A percentile compares a stretch with the other conserved stretches of the same genome.
phyloP scores from a whole-genome alignment of 176 grass and related monocot species.

The Ensete glaucum region DNA sequence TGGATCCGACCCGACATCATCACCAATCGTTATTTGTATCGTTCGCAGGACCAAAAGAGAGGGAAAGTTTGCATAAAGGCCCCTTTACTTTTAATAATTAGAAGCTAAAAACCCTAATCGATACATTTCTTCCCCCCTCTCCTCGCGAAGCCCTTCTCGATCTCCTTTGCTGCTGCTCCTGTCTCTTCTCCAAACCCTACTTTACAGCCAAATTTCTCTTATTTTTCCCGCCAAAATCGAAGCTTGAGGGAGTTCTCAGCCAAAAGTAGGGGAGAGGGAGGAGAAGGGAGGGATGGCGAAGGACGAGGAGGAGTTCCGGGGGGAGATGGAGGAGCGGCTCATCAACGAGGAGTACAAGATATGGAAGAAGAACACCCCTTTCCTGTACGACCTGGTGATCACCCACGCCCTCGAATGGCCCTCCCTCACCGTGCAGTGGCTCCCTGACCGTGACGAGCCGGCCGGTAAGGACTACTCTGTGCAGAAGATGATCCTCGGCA shows the following conservation, averaged over 20 bases:
- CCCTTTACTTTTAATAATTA: neutral
- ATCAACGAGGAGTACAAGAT: constrained; percentile 99
- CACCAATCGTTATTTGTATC: no score
- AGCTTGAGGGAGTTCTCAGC: neutral
- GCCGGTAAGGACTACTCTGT: constrained; percentile 83
- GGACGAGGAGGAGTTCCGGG: constrained; percentile 76
- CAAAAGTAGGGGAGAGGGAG: neutral
- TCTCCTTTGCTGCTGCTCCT: no score
- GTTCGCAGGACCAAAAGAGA: no score
- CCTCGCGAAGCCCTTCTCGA: neutral
- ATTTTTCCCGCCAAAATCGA: neutral
- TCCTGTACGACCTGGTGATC: constrained; percentile 96
- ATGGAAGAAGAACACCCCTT: constrained; percentile 99
- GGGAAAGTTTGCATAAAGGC: neutral
- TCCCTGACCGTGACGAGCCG: constrained; percentile 71
- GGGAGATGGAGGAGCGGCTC: constrained; percentile 72
- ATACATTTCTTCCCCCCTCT: neutral
- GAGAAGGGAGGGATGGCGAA: neutral
- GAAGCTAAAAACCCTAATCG: neutral
- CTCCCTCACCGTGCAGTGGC: constrained; percentile 91
- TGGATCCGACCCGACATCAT: no score
- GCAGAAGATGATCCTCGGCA: constrained; percentile 92
- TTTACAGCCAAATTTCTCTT: neutral
- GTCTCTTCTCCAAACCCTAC: neutral
- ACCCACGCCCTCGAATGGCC: constrained; percentile 95